phyloP scores from a whole-genome alignment of 1,284 basidiomycete genomes.

The Ganoderma sinense region DNA sequence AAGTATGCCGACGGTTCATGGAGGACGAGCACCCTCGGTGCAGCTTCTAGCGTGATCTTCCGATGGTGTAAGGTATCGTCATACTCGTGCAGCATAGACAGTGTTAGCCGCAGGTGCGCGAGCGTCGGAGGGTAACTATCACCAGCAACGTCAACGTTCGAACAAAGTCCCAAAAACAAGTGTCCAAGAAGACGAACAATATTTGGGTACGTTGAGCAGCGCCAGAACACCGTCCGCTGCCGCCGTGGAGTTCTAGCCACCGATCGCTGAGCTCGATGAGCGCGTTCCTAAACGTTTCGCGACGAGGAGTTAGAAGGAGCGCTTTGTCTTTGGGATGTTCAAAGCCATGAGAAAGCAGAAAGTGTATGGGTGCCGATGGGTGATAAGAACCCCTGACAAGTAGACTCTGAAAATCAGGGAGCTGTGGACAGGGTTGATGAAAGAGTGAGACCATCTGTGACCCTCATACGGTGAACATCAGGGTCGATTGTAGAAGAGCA shows the following conservation, averaged over 20 bases:
- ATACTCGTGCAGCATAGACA: conserved; percentile 61
- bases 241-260: conserved; percentile 57
- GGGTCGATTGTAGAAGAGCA: not conserved
- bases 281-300: conserved; percentile 46
- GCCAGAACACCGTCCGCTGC: conserved; percentile 49
- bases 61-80: conserved; percentile 32
- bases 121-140: conserved; percentile 71
- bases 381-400: conserved; percentile 46
- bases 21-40: conserved; percentile 65
- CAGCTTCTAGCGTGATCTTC: conserved; percentile 50
- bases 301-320: conserved; percentile 62
- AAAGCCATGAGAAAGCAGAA: conserved; percentile 54
- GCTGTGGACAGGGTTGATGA: conserved; percentile 32
- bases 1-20: conserved; percentile 73
- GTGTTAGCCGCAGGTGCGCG: conserved; percentile 60
- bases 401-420: conserved; percentile 43
- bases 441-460: conserved; percentile 38
- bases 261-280: conserved; percentile 61
- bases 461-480: not conserved
- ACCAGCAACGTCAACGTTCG: not conserved
- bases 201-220: conserved; percentile 57
- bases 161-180: not conserved
- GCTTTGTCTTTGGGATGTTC: conserved; percentile 44
- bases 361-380: conserved; percentile 48
- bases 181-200: conserved; percentile 53